Conservation (phyloP, 2,329 filamentous ascomycete species). For the Phialophora tarda region DNA sequence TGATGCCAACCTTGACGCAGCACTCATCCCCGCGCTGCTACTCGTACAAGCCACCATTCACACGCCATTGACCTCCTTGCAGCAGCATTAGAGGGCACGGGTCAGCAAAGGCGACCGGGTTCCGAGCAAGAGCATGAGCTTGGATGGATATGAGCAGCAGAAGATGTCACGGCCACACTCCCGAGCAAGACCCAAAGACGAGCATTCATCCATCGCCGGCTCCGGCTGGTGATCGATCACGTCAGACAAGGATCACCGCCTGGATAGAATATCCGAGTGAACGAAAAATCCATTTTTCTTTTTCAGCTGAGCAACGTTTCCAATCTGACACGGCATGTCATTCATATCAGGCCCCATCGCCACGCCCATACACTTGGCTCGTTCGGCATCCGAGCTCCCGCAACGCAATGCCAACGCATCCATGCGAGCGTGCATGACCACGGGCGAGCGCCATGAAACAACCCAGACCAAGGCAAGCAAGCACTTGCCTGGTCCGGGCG, state of each 20-base stretch:
- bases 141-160: neutral
- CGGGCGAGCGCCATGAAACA: neutral
- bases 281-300: neutral
- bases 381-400: neutral
- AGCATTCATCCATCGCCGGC: neutral
- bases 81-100: neutral
- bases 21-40: neutral
- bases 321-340: neutral
- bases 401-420: conserved; percentile 8
- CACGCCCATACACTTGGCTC: neutral
- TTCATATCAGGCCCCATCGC: neutral
- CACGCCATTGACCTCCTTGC: conserved; percentile 7
- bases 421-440: neutral
- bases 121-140: neutral
- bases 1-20: conserved; percentile 1
- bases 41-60: conserved; percentile 3
- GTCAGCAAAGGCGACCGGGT: neutral
- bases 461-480: neutral
- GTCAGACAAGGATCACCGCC: conserved; percentile 2
- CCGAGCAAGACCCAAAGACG: neutral
- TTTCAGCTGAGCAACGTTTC: neutral
- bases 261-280: neutral
- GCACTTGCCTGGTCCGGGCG: neutral
- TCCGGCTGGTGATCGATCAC: neutral
- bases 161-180: neutral